Base-by-base conservation (phyloP, 805 yeast genomes). In the Kluyveromyces dobzhanskii region DNA sequence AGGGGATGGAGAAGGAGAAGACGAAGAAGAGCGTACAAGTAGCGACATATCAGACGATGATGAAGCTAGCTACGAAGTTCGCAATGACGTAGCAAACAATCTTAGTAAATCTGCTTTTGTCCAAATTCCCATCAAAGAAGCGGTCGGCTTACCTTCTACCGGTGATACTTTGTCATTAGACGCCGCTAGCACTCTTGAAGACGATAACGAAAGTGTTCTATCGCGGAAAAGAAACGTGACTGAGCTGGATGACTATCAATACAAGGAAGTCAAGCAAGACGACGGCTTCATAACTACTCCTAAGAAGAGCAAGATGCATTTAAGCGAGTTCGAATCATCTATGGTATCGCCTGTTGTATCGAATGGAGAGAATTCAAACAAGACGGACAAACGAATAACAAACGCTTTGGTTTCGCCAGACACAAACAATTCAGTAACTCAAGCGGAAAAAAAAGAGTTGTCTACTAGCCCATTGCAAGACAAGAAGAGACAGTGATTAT, bases 211-310 rank as follows among this genome's bases (percentile, higher is more conserved):
- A 16, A 30, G 32, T n/a, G n/a, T 27, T 12, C 16, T 14, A 5
- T 46, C 56, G 16, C 41, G 48, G 10, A 56, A 56, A 36, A 46
- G 60, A 34, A 54, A 48, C 26, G 49, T 58, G 0, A 51, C 51
- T 4, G 62, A 57, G 25, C 19, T 56, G 9, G 62, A 57, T 43
- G 53, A 53, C 42, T 53, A 43, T 30, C 51, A 49, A 9, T 54
- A 56, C 34, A 42, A 42, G 12, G 48, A 45, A n/a, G 6, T 8
- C n/a, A n/a, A 32, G 12, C 10, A 32, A 5, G 19, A 17, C 8
- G 21, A 14, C 8, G 21, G 21, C 32, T 14, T 13, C 32, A 30
- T 16, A 11, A 30, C 32, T 6, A 30, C 32, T 11, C 32, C 32
- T 6, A 30, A 30, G 32, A 30, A 30, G 19, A 30, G 32, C n/a